Conservation (phyloP, 495 filamentous ascomycete species). For the Annulohypoxylon bovei region DNA sequence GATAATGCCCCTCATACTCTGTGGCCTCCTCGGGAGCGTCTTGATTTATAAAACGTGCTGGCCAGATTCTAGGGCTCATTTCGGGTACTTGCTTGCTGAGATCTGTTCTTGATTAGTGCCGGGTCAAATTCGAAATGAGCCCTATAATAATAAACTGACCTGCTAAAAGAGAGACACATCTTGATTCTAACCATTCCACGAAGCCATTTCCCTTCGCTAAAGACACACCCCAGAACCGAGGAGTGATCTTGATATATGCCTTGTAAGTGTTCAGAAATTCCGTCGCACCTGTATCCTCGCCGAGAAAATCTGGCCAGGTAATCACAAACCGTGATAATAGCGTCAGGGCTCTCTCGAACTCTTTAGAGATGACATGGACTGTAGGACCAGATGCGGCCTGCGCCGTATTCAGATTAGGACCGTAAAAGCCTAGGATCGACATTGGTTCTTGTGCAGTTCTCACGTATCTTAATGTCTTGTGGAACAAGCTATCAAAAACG, state of each 20-base stretch:
- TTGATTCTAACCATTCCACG: conserved; percentile 66
- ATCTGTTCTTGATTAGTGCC: conserved; percentile 49
- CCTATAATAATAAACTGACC: conserved; percentile 45
- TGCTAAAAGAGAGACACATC: conserved; percentile 59
- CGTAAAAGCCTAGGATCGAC: conserved; percentile 63
- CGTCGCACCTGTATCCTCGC: conserved; percentile 31
- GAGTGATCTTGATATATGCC: conserved; percentile 62
- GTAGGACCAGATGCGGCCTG: conserved; percentile 58
- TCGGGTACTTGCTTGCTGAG: conserved; percentile 56
- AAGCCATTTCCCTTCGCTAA: conserved; percentile 55
- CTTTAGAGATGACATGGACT: conserved; percentile 56
- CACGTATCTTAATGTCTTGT: conserved; percentile 55
- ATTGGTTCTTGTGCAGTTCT: conserved; percentile 64
- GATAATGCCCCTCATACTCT: conserved; percentile 64
- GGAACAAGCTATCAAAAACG: conserved; percentile 63
- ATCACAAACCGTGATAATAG: conserved; percentile 44
- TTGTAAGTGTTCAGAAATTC: conserved; percentile 58
- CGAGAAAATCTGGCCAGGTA: conserved; percentile 57
- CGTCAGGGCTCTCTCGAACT: conserved; percentile 57
- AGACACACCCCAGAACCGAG: conserved; percentile 65
- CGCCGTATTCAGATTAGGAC: conserved; percentile 64
- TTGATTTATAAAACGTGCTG: conserved; percentile 59
- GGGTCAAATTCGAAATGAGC: neutral
- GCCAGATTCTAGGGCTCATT: conserved; percentile 66
- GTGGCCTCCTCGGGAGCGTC: conserved; percentile 32